Evolutionary conservation across 805 yeast species (phyloP), one percentile per base, ranked within the genome.

Genomic region (Kuraishia borneana): DNA sequence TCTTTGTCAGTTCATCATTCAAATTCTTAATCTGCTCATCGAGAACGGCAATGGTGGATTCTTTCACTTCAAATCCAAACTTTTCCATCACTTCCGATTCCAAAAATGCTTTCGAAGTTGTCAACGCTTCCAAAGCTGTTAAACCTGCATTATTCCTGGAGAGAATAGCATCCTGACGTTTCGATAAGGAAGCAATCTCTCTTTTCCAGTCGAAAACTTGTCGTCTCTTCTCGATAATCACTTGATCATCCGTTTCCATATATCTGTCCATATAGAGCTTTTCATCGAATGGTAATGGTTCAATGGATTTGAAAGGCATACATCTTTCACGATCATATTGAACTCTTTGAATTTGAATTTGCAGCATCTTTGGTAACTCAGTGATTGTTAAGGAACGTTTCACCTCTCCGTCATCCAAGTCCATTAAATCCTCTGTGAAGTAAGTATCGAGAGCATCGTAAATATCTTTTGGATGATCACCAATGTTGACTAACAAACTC

Each of bases 321-420:
- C 77, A 66, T 10, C 70, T 58, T 36, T 65, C 78, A 30, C 87
- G 66, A 50, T 92, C 96, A 53, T 79, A 92, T 51, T 84, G 83
- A 1, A 92, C 97, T 50, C 98, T 68, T 56, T 88, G 97, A 6
- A 92, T 83, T 51, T 92, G 98, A 32, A 92, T 73, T 52, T 92
- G 98, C 32, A 92, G 55, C 33, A 92, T 71, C 5, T 77, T 76
- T 0, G 98, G 98, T 16, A 85, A 58, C 36, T 73, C 67, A 7
- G 73, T 65, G 3, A 89, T 70, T 0, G 88, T 73, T 31, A 88
- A 69, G 1, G 82, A 70, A 50, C 94, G 73, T 43, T 76, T 74
- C 4, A 82, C 89, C 18, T 68, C 64, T 2, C 87, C 94, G 40
- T 78, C 81, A 27, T 75, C 83, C 44, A 84, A 58, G 1, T 65